Evolutionary conservation across 805 yeast genomes (phyloP), one percentile per base, ranked within the genome.

Genomic region (Suhomyces xylopsoci): DNA sequence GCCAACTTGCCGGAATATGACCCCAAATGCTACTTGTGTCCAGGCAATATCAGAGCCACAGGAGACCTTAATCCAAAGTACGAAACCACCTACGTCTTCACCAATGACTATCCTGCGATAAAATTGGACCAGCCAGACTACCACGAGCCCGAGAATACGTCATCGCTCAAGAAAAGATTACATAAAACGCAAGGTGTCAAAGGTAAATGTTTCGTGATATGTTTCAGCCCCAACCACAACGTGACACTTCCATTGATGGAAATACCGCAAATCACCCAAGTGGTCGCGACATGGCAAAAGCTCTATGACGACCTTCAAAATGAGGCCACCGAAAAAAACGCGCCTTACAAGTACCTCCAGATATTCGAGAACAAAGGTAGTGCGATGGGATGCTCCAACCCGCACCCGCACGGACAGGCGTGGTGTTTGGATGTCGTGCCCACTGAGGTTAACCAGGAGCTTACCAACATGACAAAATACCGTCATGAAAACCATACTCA

Each of bases 381-480:
- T 42, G 87, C 88, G 5, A 87, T 87, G 92, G 92, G 92, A 40
- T 87, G 92, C 62, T 85, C 90, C 3, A 87, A 87, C 62, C 87
- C 90, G 2, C 93, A 87, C 67, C 91, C 92, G 7, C 93, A 87
- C 62, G 90, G 92, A 25, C 93, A 87, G 69, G 89, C 87, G 12
- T 87, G 93, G 93, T 81, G 87, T 67, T 73, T 85, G 51, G 84
- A 80, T 56, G 66, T 76, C 5, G 70, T 85, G 12, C 92, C 93
- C 6, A 81, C 81, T 36, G 91, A 86, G 68, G 88, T 87, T 8
- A 76, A 73, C 19, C 73, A 77, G 50, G 91, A 87, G 65, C 70
- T 84, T 47, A 66, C 61, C 3, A 75, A 82, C 47, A 74, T 87
- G 75, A 65, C 63, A 1, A 71, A 75, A 43, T 87, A 87, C 63